Evolutionary conservation across 2,329 filamentous ascomycete genomes (phyloP).

Genomic region (Seiridium cupressi): DNA sequence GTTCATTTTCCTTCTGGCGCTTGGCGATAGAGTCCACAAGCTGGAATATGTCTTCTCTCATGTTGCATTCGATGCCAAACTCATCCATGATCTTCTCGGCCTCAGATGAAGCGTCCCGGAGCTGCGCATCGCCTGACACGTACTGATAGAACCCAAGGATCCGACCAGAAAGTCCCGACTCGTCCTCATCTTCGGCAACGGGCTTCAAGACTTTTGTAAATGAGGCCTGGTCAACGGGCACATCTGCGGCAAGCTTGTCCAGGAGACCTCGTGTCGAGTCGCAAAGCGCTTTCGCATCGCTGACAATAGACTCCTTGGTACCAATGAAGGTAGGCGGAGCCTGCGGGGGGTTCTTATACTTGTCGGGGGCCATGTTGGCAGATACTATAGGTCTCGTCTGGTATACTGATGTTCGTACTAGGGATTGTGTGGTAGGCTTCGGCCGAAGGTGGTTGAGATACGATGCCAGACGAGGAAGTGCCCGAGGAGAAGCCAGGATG

Average conservation of each 20-base stretch:
- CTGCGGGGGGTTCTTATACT: constrained; percentile 74
- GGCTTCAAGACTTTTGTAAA: constrained; percentile 60
- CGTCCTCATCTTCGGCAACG: constrained; percentile 72
- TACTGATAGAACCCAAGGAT: constrained; percentile 81
- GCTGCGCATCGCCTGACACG: constrained; percentile 64
- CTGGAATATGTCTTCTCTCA: constrained; percentile 79
- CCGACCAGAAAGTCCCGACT: constrained; percentile 54
- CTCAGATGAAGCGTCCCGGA: constrained; percentile 74
- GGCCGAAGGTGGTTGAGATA: constrained; percentile 55
- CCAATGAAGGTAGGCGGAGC: constrained; percentile 72
- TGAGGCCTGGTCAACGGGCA: constrained; percentile 50
- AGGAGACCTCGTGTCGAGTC: constrained; percentile 60
- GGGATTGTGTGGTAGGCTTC: constrained; percentile 26
- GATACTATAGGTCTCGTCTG: constrained; percentile 37
- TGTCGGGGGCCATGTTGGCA: constrained; percentile 62
- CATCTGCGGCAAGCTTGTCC: constrained; percentile 65
- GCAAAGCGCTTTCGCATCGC: constrained; percentile 66
- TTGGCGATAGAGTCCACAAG: constrained; percentile 59
- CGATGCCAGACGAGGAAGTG: constrained; percentile 55
- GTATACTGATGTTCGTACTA: constrained; percentile 18
- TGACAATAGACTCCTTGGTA: constrained; percentile 66
- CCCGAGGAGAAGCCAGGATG: constrained; percentile 67
- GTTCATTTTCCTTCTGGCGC: constrained; percentile 50
- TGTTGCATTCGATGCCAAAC: constrained; percentile 73
- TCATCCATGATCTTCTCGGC: constrained; percentile 75